Evolutionary conservation across 1,284 basidiomycete genomes (phyloP), one percentile per base, ranked within the genome.

Genomic region (Phenoliferia sp.): DNA sequence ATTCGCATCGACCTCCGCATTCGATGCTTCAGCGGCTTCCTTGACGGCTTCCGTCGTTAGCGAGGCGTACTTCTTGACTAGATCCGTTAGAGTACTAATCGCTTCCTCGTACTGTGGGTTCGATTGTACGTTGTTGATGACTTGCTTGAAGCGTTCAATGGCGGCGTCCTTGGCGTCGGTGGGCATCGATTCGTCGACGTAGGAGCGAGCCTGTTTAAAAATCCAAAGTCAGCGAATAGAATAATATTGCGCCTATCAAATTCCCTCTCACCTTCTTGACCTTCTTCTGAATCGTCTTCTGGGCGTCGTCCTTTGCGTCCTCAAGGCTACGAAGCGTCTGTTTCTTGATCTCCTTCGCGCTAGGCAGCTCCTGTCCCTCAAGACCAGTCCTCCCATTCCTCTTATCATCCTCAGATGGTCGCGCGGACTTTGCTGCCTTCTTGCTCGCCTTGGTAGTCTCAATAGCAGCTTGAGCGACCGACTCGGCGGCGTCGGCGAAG

Each of bases 1-100:
- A 55, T 71, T 65, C 26, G 67, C 48, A 28, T 81, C 78, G 65
- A 77, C 80, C 29, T 79, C 77, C 61, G 80, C 73, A 22, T 80
- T 75, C 36, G 77, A 75, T 65, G 80, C 77, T 19, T 79, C 74
- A 36, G 75, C 72, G 32, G 79, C 78, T 73, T 80, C 78, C 16
- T 77, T 76, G 31, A 77, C 48, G n/a, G 80, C 78, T 29, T 79
- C 77, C 65, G 79, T 75, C 3, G 78, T 79, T 72, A 80, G 80
- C 65, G 76, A 69, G 36, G 76, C 77, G 77, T 82, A 83, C 76
- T 82, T 82, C 76, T 81, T 81, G 73, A 78, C 75, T 39, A 83
- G 75, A 62, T 68, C 62, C 59, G 80, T 75, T 52, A 82, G 77
- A 33, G 80, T 79, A 62, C 79, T 77, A 75, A 82, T 72, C 1